Evolutionary conservation across 2,329 filamentous ascomycete genomes (phyloP).

Genomic region (Didymella pinodella): DNA sequence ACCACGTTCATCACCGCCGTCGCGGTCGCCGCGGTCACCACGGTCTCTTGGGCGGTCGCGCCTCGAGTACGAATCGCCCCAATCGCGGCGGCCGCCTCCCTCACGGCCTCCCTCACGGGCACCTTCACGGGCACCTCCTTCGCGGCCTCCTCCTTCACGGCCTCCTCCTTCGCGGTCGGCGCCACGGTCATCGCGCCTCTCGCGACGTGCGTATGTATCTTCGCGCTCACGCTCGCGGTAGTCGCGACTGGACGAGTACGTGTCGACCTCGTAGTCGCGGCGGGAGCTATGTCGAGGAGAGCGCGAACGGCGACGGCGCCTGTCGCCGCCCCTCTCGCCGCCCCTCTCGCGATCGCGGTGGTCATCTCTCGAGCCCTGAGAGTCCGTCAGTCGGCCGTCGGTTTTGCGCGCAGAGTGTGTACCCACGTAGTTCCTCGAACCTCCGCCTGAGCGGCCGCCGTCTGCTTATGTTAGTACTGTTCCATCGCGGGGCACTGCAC

Average conservation of each 20-base stretch:
- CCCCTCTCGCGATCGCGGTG: slow-evolving; percentile 40
- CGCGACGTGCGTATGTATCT: slow-evolving; percentile 81
- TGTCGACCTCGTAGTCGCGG: slow-evolving; percentile 77
- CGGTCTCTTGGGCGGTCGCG: slow-evolving; percentile 45
- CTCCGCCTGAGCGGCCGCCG: slow-evolving; percentile 47
- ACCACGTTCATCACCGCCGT: slow-evolving; percentile 47
- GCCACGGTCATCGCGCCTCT: slow-evolving; percentile 59
- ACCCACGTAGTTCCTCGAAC: slow-evolving; percentile 52
- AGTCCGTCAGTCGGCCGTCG: slow-evolving; percentile 33
- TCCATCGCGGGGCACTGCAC: slow-evolving; percentile 37
- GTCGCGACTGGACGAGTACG: slow-evolving; percentile 90
- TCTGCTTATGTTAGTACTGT: slow-evolving; percentile 47
- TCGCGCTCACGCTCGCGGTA: slow-evolving; percentile 94
- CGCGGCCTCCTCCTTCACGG: slow-evolving; percentile 29
- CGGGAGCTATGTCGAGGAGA: slow-evolving; percentile 77
- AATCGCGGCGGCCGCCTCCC: slow-evolving; percentile 62
- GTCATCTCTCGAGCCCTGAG: slow-evolving; percentile 45
- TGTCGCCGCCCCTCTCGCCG: slow-evolving; percentile 43
- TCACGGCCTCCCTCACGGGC: slow-evolving; percentile 55
- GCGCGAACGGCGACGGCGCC: slow-evolving; percentile 76
- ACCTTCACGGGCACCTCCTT: slow-evolving; percentile 37
- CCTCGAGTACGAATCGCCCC: slow-evolving; percentile 62
- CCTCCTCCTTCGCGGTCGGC: slow-evolving; percentile 52
- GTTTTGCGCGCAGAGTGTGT: slow-evolving; percentile 21
- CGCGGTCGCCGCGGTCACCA: slow-evolving; percentile 42